Evolutionary conservation across 2,329 filamentous ascomycete species (phyloP), one percentile per base, ranked within the genome.

Genomic region (Pseudogymnoascus sp.): DNA sequence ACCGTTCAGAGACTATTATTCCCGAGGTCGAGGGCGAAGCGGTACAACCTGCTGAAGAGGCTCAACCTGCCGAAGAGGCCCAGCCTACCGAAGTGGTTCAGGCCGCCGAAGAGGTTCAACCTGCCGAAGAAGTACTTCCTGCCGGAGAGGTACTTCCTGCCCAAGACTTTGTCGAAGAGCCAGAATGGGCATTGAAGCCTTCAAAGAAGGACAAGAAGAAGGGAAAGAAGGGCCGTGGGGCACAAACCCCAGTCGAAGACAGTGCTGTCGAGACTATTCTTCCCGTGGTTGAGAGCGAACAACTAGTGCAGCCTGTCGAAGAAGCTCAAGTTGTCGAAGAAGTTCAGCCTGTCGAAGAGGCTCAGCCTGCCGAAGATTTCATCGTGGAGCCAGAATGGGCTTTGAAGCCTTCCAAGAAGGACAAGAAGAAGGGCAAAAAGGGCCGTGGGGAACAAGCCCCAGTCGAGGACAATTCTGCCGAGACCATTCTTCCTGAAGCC

Each of bases 161-260:
- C 1, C 21, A 35, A 33, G 31, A 61, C 5, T 7, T 26, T 19
- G 13, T 11, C 19, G 19, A 23, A 2, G 59, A 61, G 19, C 19
- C 59, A 10, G 59, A 28, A 53, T 36, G 28, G 33, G 31, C 31
- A 3, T 17, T 19, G 15, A 50, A 57, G 40, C 61, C 38, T 19
- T 71, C 72, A 5, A 76, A 75, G 63, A 76, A 76, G 65, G 70
- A 71, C 9, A 79, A 79, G 71, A 80, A 72, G 63, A 72, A 71
- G 40, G 19, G 17, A 8, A 60, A 60, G 33, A 36, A 59, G 53
- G 26, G 23, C 2, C n/a, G 23, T 6, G 33, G 13, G 7, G 31
- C 60, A 1, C 13, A 57, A 19, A 19, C 26, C 1, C 19, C 13
- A 4, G 47, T 13, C 1, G 40, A 62, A 11, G 23, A 28, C 15